These are phyloP conservation scores for Penicillium longicatenatum DNA, from an alignment of 495 filamentous ascomycete genomes.

Conservation along the genomic window DNA sequence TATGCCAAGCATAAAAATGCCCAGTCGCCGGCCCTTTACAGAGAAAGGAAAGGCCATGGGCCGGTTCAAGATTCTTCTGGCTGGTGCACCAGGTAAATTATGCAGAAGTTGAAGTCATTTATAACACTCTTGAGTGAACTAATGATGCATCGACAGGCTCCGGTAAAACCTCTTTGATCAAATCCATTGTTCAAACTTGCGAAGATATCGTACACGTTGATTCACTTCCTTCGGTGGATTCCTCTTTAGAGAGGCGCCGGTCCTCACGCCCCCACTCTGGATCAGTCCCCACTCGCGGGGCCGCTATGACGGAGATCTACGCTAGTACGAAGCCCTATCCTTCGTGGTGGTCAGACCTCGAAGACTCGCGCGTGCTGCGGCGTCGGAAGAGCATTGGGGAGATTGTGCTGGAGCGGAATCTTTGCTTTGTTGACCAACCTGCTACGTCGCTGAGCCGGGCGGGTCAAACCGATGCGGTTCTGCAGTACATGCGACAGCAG, in stretches of 20 bases:
- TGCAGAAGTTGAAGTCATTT: neutral
- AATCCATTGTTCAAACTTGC: slow-evolving; percentile 90
- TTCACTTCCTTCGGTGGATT: slow-evolving; percentile 62
- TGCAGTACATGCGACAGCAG: slow-evolving; percentile 76
- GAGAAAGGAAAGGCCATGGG: slow-evolving; percentile 81
- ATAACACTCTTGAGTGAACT: neutral
- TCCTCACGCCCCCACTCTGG: slow-evolving; percentile 37
- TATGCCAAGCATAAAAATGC: slow-evolving; percentile 97
- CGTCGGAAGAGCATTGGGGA: slow-evolving; percentile 81
- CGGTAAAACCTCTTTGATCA: slow-evolving; percentile 90
- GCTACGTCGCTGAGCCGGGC: slow-evolving; percentile 68
- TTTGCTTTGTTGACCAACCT: slow-evolving; percentile 93
- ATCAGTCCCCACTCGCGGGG: slow-evolving; percentile 28
- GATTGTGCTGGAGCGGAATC: slow-evolving; percentile 83
- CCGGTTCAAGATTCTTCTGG: slow-evolving; percentile 82
- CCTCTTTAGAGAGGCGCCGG: slow-evolving; percentile 28
- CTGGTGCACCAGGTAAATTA: slow-evolving; percentile 74
- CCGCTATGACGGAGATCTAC: slow-evolving; percentile 74
- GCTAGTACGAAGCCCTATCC: slow-evolving; percentile 94
- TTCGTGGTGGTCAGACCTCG: slow-evolving; percentile 90
- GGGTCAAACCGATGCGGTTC: slow-evolving; percentile 67
- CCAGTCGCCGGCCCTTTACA: slow-evolving; percentile 89
- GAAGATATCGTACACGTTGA: slow-evolving; percentile 98
- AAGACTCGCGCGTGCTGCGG: slow-evolving; percentile 67
- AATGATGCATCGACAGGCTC: slow-evolving; percentile 40